Evolutionary conservation across 2,329 filamentous ascomycete species (phyloP), one percentile per base, ranked within the genome.

Genomic region (Fusarium acutatum): DNA sequence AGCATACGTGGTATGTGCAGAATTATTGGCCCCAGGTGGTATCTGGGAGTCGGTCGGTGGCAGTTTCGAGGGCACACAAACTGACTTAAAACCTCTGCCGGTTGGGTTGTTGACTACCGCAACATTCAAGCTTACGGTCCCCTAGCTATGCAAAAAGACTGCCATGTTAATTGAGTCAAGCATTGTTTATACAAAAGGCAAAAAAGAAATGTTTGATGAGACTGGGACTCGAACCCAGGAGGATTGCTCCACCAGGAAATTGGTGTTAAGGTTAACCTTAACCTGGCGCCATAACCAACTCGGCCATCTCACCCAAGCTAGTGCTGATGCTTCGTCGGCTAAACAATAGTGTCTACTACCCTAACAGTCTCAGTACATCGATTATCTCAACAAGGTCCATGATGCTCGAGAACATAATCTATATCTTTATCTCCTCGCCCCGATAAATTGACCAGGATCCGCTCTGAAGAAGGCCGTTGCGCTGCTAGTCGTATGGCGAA

Each of bases 381-480:
- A 22, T 30, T 47, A 13, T 22, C 11, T 24, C 22, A n/a, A 7
- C 30, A 30, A 28, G 61, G 59, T 14, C 64, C 43, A 28, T 66
- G 13, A 8, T 59, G n/a, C 20, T 59, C 37, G 13, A 66, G 61
- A 3, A 66, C 37, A 59, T 66, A 59, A 22, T 66, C 64, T 5
- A 66, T 43, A 18, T 66, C 64, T 6, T 66, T 66, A 35, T 66
- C 64, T 37, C 64, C 64, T 9, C 46, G 53, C 4, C 64, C 64
- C 1, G 53, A 67, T 9, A 67, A 1, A 28, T 67, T 67, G 2
- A 67, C 63, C 0, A 67, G 5, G 2, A 67, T 67, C 0, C 24
- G 15, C 13, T 67, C 53, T 7, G 38, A 35, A 3, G 35, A 9
- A 18, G 64, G 46, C 0, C 53, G 24, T 4, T 67, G 14, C 12